Percentiles rank a stretch among this genome's conserved stretches.
Conservation (phyloP, 306 rosid genomes). For the Acacia acuminata region DNA sequence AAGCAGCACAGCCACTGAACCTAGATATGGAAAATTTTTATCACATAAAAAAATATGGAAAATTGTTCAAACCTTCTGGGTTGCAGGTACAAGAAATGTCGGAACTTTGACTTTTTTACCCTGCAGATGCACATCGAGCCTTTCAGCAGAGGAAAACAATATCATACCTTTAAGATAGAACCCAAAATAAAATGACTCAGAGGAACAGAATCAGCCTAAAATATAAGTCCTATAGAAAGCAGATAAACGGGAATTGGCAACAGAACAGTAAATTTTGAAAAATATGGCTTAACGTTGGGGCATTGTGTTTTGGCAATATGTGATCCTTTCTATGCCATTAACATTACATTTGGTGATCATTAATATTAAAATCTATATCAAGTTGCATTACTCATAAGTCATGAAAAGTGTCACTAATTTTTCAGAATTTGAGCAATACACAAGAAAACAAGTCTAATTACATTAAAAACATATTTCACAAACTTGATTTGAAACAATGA, state of each 20-base stretch:
- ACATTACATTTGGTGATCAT: background rate
- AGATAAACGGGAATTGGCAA: background rate
- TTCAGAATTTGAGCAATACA: background rate
- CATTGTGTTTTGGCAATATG: background rate
- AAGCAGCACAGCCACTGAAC: background rate
- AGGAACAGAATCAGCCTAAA: background rate
- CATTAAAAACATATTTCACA: background rate
- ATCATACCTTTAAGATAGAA: background rate
- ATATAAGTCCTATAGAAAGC: background rate
- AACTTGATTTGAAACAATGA: slow-evolving; percentile 1
- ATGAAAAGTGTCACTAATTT: background rate
- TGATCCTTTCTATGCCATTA: background rate
- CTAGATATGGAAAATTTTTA: background rate
- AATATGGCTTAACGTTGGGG: background rate
- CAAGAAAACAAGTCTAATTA: background rate
- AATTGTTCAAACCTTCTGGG: slow-evolving; percentile 72
- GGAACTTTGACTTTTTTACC: slow-evolving; percentile 94
- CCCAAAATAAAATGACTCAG: background rate
- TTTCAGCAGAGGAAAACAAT: slow-evolving; percentile 22
- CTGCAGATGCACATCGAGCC: slow-evolving; percentile 47
- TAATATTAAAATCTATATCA: background rate
- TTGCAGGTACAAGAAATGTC: slow-evolving; percentile 98
- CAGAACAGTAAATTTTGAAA: background rate
- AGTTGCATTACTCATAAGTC: background rate
- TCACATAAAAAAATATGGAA: background rate